Conservation (phyloP, 2,329 filamentous ascomycete genomes). For the Calcarisporium arbuscula region DNA sequence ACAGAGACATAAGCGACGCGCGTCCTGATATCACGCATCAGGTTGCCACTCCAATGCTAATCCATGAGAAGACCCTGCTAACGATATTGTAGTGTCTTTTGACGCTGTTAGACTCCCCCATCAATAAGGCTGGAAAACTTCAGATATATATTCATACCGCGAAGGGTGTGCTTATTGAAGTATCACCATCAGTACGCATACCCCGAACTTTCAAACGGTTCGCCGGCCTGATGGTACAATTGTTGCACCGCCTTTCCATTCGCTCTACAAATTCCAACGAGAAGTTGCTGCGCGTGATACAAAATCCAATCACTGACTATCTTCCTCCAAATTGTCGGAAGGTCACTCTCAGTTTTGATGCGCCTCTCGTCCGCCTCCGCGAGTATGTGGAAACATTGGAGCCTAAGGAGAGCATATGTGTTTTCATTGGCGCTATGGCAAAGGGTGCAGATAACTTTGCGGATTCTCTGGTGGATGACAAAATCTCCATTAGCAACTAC, state of each 20-base stretch:
- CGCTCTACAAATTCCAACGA: conserved; percentile 95
- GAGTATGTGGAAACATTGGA: conserved; percentile 80
- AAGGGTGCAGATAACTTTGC: conserved; percentile 95
- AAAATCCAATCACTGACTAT: conserved; percentile 96
- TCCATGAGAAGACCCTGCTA: conserved; percentile 41
- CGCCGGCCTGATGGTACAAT: conserved; percentile 95
- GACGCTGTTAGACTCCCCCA: conserved; percentile 91
- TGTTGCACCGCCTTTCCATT: conserved; percentile 91
- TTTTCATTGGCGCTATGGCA: conserved; percentile 97
- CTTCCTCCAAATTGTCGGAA: conserved; percentile 96
- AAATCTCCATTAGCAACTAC: conserved; percentile 97
- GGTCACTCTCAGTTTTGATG: conserved; percentile 92
- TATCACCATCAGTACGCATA: conserved; percentile 96
- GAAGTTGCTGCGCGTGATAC: conserved; percentile 94
- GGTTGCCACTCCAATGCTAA: conserved; percentile 46
- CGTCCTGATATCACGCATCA: conserved; percentile 97
- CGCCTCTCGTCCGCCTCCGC: conserved; percentile 75
- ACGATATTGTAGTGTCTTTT: conserved; percentile 70
- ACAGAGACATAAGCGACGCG: conserved; percentile 95
- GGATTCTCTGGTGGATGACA: conserved; percentile 89
- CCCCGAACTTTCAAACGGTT: conserved; percentile 98
- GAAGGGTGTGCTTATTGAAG: conserved; percentile 94
- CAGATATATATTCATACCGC: conserved; percentile 99
- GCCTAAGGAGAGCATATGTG: conserved; percentile 86
- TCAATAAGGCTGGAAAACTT: conserved; percentile 96